phyloP scores from a whole-genome alignment of 2,329 filamentous ascomycete genomes.

The Davidsoniella eucalypti region DNA sequence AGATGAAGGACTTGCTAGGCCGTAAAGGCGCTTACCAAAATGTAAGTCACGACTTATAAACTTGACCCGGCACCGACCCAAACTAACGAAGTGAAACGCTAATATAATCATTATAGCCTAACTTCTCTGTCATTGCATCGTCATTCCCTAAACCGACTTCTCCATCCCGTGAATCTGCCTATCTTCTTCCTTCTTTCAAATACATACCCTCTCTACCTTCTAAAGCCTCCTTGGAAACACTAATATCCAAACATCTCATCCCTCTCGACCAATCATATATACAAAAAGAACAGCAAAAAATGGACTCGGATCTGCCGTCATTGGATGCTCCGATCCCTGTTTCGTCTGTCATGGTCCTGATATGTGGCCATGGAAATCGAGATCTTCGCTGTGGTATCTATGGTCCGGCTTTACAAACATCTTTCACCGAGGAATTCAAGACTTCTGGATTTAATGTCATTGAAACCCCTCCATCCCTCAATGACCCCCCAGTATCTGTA shows the following conservation, averaged over 20 bases:
- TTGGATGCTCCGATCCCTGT: conserved; percentile 36
- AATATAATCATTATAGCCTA: conserved; percentile 41
- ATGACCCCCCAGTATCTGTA: neutral
- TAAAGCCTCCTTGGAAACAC: conserved; percentile 34
- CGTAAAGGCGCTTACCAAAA: conserved; percentile 49
- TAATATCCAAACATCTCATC: conserved; percentile 3
- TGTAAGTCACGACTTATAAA: conserved; percentile 27
- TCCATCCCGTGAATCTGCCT: conserved; percentile 33
- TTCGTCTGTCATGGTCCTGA: conserved; percentile 55
- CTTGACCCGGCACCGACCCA: neutral
- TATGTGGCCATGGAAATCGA: conserved; percentile 74
- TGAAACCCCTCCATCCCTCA: conserved; percentile 11
- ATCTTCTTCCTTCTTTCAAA: conserved; percentile 70
- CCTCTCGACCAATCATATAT: neutral
- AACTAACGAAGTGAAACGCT: neutral
- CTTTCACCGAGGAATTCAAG: conserved; percentile 43
- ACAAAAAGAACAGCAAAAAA: conserved; percentile 25
- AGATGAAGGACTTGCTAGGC: conserved; percentile 54
- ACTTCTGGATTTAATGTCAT: conserved; percentile 33
- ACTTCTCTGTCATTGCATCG: conserved; percentile 60
- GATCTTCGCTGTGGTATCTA: conserved; percentile 71
- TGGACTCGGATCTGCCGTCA: conserved; percentile 38
- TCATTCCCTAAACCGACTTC: conserved; percentile 39
- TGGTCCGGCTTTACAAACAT: conserved; percentile 52
- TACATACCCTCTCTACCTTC: conserved; percentile 58